These are phyloP conservation scores for Pisolithus thermaeus DNA, from an alignment of 1,284 basidiomycete genomes.

Conservation along the genomic window DNA sequence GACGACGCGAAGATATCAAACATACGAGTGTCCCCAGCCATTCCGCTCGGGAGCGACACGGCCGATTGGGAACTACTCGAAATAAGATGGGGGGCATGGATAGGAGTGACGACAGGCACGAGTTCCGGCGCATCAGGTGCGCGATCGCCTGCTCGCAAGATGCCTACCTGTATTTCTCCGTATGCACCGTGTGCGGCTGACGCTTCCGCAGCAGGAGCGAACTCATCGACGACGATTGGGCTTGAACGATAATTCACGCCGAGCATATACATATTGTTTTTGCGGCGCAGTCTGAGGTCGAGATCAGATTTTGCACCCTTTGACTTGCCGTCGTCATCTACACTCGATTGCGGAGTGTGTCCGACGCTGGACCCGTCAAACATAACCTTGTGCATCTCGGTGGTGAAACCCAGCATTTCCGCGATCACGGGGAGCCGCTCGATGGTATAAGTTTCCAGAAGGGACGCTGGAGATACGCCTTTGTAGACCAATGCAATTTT, in stretches of 20 bases:
- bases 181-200: slow-evolving; percentile 11
- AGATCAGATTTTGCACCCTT: neutral
- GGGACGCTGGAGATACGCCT: slow-evolving; percentile 22
- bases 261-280: slow-evolving; percentile 22
- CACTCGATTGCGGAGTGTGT: neutral
- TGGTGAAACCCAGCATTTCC: slow-evolving; percentile 30
- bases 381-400: neutral
- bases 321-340: neutral
- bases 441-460: slow-evolving; percentile 31
- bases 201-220: neutral
- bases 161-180: slow-evolving; percentile 4
- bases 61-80: neutral
- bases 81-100: neutral
- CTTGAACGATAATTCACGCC: slow-evolving; percentile 32
- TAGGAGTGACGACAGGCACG: neutral
- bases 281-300: slow-evolving; percentile 7
- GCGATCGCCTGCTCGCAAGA: slow-evolving; percentile 16
- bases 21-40: slow-evolving; percentile 7
- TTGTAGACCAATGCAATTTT: slow-evolving; percentile 36
- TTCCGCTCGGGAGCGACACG: neutral
- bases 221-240: slow-evolving; percentile 26
- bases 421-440: slow-evolving; percentile 37
- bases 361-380: neutral
- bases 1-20: slow-evolving; percentile 21
- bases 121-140: slow-evolving; percentile 16